These are phyloP conservation scores for Perkinsus chesapeaki DNA, from an alignment of 169 alveolate species.

Conservation along the genomic window DNA sequence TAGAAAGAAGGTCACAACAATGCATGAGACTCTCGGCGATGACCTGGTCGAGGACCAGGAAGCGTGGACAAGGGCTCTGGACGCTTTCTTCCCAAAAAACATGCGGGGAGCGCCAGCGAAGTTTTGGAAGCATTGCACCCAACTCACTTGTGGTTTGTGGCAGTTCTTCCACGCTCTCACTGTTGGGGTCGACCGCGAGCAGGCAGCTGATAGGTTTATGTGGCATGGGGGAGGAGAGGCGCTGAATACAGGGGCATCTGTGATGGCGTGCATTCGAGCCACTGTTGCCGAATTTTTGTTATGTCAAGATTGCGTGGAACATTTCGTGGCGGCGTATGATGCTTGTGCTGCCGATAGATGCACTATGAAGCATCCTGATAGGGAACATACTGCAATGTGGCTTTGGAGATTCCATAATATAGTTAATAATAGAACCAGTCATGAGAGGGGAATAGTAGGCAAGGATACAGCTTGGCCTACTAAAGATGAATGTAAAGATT, in stretches of 20 bases:
- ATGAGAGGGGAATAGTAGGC: neutral
- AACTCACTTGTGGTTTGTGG: neutral
- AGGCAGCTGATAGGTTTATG: neutral
- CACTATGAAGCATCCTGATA: neutral
- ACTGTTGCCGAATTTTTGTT: neutral
- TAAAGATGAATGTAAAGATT: neutral
- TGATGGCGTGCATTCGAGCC: neutral
- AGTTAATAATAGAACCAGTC: neutral
- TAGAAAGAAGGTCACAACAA: neutral
- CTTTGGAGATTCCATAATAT: neutral
- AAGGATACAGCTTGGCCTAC: neutral
- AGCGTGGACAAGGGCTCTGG: neutral
- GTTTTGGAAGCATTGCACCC: neutral
- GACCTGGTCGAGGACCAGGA: neutral
- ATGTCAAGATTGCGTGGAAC: neutral
- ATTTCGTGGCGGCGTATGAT: neutral
- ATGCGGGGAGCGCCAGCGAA: neutral
- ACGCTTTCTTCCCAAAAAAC: neutral
- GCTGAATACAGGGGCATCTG: neutral
- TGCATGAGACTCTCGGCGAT: neutral
- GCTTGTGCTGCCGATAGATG: neutral
- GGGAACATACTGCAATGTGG: neutral
- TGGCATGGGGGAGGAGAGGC: neutral
- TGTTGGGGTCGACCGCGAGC: neutral
- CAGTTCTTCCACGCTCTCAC: neutral